Evolutionary conservation across 2,329 filamentous ascomycete genomes (phyloP).

Genomic region (Thielaviopsis cerberus): DNA sequence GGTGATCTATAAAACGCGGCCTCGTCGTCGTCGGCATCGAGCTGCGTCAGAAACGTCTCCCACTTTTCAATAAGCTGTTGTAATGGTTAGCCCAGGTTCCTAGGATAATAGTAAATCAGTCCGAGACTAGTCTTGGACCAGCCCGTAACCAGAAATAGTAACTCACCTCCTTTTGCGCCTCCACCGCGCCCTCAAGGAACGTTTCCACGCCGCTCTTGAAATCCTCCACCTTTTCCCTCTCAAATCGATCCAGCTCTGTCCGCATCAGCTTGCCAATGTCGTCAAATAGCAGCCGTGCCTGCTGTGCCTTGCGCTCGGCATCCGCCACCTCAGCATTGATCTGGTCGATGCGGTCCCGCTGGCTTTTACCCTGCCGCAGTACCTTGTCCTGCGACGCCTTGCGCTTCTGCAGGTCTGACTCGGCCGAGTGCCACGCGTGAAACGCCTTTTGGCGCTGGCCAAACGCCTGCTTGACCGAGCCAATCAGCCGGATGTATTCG

Average conservation of each 20-base stretch:
- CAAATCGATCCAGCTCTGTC: slow-evolving; percentile 77
- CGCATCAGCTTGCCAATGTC: slow-evolving; percentile 94
- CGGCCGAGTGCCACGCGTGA: slow-evolving; percentile 80
- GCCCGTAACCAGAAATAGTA: neutral
- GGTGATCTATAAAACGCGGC: slow-evolving; percentile 46
- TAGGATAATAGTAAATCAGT: too few species aligned
- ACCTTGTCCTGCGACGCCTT: slow-evolving; percentile 82
- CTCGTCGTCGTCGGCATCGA: slow-evolving; percentile 83
- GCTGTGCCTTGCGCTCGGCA: slow-evolving; percentile 80
- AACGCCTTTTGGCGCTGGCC: slow-evolving; percentile 85
- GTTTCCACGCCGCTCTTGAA: slow-evolving; percentile 98
- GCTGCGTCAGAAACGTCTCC: slow-evolving; percentile 93
- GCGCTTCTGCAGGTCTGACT: slow-evolving; percentile 78
- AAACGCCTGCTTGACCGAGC: slow-evolving; percentile 86
- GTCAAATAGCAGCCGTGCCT: slow-evolving; percentile 76
- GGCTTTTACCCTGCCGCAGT: slow-evolving; percentile 81
- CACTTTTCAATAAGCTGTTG: slow-evolving; percentile 60
- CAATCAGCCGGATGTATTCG: slow-evolving; percentile 91
- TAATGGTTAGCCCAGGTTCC: neutral
- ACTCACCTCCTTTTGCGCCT: slow-evolving; percentile 91
- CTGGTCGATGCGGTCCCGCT: slow-evolving; percentile 88
- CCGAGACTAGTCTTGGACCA: too few species aligned
- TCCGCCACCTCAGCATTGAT: slow-evolving; percentile 86
- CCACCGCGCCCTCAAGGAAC: slow-evolving; percentile 87
- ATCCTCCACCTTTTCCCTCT: slow-evolving; percentile 94